phyloP scores from a whole-genome alignment of 2,329 filamentous ascomycete species.

The Fusarium proliferatum region DNA sequence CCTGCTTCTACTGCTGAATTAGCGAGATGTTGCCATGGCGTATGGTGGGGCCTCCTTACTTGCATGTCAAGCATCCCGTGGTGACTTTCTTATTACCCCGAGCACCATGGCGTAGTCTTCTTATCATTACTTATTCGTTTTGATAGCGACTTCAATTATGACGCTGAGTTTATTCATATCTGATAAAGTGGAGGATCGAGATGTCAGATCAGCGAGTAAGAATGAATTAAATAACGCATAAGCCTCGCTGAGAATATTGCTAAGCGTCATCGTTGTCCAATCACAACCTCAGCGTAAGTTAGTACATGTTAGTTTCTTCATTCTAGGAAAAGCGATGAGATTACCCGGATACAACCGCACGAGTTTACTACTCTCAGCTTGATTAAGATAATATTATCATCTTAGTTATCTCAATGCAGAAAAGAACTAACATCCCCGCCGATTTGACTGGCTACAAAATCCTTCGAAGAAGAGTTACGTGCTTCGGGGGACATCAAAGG shows the following conservation, averaged over 20 bases:
- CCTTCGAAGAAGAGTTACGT: too few relatives aligned
- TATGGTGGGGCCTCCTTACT: fast-evolving
- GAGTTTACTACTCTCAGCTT: not conserved
- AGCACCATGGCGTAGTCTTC: not conserved
- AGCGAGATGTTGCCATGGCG: fast-evolving
- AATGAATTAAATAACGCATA: not conserved
- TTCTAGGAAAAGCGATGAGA: fast-evolving
- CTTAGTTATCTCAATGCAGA: not conserved
- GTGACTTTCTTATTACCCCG: not conserved
- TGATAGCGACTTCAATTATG: fast-evolving
- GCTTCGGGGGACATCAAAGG: too few relatives aligned
- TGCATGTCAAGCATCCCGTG: not conserved
- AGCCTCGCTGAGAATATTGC: not conserved
- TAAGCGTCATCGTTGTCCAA: not conserved
- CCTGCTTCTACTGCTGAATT: not conserved
- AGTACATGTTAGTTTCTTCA: fast-evolving
- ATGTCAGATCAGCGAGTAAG: fast-evolving
- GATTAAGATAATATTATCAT: not conserved
- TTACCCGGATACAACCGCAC: not conserved
- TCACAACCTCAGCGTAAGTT: not conserved
- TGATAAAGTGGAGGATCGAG: fast-evolving
- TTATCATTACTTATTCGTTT: not conserved
- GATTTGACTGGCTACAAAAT: too few relatives aligned
- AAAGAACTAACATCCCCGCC: too few relatives aligned
- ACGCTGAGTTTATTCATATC: too few relatives aligned